Conservation (phyloP, 768 basidiomycete species). For the Mycena pura region DNA sequence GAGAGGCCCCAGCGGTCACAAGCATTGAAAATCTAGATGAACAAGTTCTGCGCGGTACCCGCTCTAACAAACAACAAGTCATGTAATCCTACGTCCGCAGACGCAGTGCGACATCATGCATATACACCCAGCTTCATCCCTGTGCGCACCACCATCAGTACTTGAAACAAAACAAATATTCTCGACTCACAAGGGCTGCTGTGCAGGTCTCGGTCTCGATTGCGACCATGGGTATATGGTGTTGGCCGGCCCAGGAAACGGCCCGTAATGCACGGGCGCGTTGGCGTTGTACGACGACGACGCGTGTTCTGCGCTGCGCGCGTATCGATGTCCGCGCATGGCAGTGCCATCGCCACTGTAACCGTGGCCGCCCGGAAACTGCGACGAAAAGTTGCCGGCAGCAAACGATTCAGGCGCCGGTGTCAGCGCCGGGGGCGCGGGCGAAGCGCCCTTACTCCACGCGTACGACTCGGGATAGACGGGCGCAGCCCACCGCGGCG, state of each 20-base stretch:
- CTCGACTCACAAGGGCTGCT: not conserved
- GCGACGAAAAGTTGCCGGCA: too few relatives aligned
- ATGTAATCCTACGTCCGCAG: constrained; percentile 5
- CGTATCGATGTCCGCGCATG: too few relatives aligned
- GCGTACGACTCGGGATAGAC: constrained; percentile 22
- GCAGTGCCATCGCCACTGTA: too few relatives aligned
- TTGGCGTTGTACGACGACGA: too few relatives aligned
- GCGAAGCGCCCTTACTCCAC: not conserved
- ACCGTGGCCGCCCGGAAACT: too few relatives aligned
- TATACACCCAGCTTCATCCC: not conserved
- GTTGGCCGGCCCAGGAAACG: constrained; percentile 16
- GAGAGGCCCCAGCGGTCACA: too few relatives aligned
- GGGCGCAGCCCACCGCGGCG: constrained; percentile 15
- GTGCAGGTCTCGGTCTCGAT: not conserved
- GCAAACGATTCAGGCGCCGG: too few relatives aligned
- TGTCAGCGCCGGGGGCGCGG: not conserved
- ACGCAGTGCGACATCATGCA: constrained; percentile 10
- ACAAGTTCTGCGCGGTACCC: too few relatives aligned
- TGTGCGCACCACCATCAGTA: not conserved
- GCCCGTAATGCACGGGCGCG: constrained; percentile 17
- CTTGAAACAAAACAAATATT: too few relatives aligned
- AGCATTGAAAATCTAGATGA: too few relatives aligned
- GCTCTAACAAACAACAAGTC: too few relatives aligned
- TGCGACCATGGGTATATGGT: constrained; percentile 20
- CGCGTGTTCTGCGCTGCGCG: too few relatives aligned